A percentile compares a stretch with the other conserved stretches of the same genome.
phyloP scores from a whole-genome alignment of 192 early-diverging fungal genomes.

The Entomortierella parvispora region DNA sequence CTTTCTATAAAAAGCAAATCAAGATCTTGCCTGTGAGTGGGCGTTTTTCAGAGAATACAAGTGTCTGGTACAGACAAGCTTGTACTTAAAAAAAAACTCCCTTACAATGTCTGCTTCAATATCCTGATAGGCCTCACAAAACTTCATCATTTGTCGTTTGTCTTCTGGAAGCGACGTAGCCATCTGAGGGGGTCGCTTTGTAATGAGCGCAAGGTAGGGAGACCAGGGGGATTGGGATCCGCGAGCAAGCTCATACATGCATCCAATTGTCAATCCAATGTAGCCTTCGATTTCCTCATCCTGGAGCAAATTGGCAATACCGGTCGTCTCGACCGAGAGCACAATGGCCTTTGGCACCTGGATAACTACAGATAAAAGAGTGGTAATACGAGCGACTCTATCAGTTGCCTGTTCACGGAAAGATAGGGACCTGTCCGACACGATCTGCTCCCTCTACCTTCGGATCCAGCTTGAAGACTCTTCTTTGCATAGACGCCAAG shows the following conservation, averaged over 20 bases:
- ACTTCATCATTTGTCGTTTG: slow-evolving; percentile 65
- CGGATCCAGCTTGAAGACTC: slow-evolving; percentile 23
- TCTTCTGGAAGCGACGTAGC: slow-evolving; percentile 78
- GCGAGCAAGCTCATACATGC: slow-evolving; percentile 84
- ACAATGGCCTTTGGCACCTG: slow-evolving; percentile 83
- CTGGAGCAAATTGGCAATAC: slow-evolving; percentile 78
- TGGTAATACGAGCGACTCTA: too few relatives aligned
- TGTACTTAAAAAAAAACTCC: slow-evolving; percentile 70
- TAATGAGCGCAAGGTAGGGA: slow-evolving; percentile 73
- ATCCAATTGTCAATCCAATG: slow-evolving; percentile 73
- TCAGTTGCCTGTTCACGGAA: not conserved
- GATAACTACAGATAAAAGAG: slow-evolving; percentile 47
- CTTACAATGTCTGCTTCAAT: slow-evolving; percentile 63
- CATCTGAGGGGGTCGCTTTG: slow-evolving; percentile 61
- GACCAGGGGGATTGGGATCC: slow-evolving; percentile 76
- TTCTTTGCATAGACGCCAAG: slow-evolving; percentile 46
- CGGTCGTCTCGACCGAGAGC: slow-evolving; percentile 77
- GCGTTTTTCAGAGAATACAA: slow-evolving; percentile 10
- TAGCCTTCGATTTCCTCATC: slow-evolving; percentile 71
- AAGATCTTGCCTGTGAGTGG: slow-evolving; percentile 27
- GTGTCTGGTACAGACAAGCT: slow-evolving; percentile 62
- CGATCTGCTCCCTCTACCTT: slow-evolving; percentile 10
- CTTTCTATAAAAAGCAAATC: slow-evolving; percentile 44
- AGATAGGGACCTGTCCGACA: not conserved
- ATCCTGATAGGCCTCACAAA: slow-evolving; percentile 72